Evolutionary conservation across 163 green algal genomes (phyloP).

Genomic region (Scenedesmus sp.): DNA sequence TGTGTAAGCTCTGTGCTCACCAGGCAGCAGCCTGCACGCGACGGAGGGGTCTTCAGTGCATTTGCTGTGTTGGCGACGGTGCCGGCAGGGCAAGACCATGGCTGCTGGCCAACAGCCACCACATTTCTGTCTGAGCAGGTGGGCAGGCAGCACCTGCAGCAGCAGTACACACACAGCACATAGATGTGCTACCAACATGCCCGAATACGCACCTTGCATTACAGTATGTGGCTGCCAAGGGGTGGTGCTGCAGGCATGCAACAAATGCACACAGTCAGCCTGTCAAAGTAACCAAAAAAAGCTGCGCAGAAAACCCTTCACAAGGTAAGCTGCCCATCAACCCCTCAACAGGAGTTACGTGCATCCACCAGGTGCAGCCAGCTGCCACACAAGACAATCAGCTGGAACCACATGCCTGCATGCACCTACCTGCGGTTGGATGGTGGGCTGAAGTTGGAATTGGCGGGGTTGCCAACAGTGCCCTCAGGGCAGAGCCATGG

Average conservation of each 20-base stretch:
- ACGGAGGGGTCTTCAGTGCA: not conserved
- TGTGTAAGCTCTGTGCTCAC: not conserved
- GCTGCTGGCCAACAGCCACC: not conserved
- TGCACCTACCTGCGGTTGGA: not conserved
- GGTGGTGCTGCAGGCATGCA: not conserved
- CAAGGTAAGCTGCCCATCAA: not conserved
- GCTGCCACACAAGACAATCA: too few relatives aligned
- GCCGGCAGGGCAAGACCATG: not conserved
- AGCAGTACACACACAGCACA: not conserved
- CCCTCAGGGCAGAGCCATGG: not conserved
- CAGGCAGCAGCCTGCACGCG: not conserved
- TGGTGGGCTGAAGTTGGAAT: conserved; percentile 10
- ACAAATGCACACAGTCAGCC: not conserved
- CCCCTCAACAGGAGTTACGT: not conserved
- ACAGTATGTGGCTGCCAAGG: not conserved
- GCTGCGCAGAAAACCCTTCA: too few relatives aligned
- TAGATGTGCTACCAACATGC: too few relatives aligned
- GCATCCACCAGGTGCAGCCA: not conserved
- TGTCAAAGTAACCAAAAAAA: not conserved
- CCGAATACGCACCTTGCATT: too few relatives aligned
- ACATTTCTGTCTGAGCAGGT: not conserved
- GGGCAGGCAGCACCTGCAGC: not conserved
- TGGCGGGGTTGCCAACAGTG: not conserved
- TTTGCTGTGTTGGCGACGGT: not conserved
- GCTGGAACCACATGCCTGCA: not conserved